Evolutionary conservation across 225 moss, liverwort and hornwort species (phyloP).

Genomic region (Climacium dendroides): DNA sequence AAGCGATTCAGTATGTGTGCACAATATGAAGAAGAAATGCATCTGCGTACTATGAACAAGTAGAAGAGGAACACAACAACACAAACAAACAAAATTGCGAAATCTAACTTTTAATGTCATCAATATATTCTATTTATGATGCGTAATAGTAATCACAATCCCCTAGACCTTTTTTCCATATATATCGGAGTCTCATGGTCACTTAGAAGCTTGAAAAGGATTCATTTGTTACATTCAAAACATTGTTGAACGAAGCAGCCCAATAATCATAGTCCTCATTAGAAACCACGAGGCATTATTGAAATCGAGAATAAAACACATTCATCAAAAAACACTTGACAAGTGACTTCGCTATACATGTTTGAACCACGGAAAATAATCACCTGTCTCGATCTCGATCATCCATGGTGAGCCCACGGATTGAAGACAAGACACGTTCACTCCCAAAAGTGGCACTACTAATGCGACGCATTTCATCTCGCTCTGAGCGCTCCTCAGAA

Average conservation of each 20-base stretch:
- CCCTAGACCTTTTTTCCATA: background rate
- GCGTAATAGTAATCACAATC: background rate
- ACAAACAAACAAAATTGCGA: background rate
- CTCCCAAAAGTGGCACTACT: constrained; percentile 24
- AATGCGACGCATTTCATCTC: constrained; percentile 47
- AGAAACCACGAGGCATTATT: background rate
- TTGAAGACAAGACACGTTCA: constrained; percentile 32
- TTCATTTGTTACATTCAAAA: background rate
- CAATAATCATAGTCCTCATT: background rate
- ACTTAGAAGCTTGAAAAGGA: background rate
- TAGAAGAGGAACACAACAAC: background rate
- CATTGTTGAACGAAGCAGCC: background rate
- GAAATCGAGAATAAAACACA: background rate
- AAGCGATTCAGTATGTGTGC: background rate
- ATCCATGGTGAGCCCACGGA: constrained; percentile 42
- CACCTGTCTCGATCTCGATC: constrained; percentile 55
- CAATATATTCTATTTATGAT: background rate
- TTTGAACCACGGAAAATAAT: background rate
- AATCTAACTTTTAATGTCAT: background rate
- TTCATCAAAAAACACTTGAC: background rate
- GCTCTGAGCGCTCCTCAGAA: constrained; percentile 41
- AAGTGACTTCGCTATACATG: background rate
- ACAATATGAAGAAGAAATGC: background rate
- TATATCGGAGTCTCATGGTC: background rate
- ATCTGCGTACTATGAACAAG: background rate